phyloP scores from a whole-genome alignment of 2,329 filamentous ascomycete species.

The Pestalotiopsis sp. region DNA sequence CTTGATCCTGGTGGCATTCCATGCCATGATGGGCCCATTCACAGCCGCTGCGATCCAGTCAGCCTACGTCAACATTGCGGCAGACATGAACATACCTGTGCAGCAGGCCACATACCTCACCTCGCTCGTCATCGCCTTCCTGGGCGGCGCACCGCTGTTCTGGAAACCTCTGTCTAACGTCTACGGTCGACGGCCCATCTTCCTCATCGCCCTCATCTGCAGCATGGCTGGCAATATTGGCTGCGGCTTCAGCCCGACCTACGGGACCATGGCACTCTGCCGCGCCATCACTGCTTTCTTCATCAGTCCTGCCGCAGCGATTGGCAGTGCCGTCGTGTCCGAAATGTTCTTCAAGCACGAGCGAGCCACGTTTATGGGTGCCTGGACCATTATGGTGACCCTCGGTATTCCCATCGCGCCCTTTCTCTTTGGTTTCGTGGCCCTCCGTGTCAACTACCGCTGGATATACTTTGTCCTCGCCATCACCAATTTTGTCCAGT shows the following conservation, averaged over 20 bases:
- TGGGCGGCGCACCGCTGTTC: constrained; percentile 55
- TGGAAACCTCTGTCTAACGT: constrained; percentile 57
- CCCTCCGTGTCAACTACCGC: constrained; percentile 51
- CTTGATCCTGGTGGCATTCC: constrained; percentile 55
- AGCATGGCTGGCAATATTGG: constrained; percentile 53
- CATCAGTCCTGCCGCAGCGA: constrained; percentile 54
- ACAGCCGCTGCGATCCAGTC: constrained; percentile 55
- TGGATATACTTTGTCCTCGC: constrained; percentile 63
- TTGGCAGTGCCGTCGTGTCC: constrained; percentile 58
- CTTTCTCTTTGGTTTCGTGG: constrained; percentile 45
- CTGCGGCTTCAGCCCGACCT: constrained; percentile 50
- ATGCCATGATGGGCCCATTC: constrained; percentile 59
- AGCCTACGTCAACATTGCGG: constrained; percentile 53
- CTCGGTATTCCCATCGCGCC: constrained; percentile 31
- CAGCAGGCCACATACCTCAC: constrained; percentile 55
- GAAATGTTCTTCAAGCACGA: constrained; percentile 60
- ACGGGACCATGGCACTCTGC: constrained; percentile 50
- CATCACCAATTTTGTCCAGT: constrained; percentile 58
- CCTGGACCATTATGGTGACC: constrained; percentile 49
- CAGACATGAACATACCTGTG: constrained; percentile 49
- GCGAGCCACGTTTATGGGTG: constrained; percentile 55
- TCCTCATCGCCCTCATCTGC: constrained; percentile 50
- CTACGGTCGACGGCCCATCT: constrained; percentile 56
- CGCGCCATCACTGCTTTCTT: constrained; percentile 57
- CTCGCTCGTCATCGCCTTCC: constrained; percentile 55